Percentiles rank a stretch among this genome's conserved stretches.
Conservation (phyloP, 306 rosid species). For the Quercus glauca region DNA sequence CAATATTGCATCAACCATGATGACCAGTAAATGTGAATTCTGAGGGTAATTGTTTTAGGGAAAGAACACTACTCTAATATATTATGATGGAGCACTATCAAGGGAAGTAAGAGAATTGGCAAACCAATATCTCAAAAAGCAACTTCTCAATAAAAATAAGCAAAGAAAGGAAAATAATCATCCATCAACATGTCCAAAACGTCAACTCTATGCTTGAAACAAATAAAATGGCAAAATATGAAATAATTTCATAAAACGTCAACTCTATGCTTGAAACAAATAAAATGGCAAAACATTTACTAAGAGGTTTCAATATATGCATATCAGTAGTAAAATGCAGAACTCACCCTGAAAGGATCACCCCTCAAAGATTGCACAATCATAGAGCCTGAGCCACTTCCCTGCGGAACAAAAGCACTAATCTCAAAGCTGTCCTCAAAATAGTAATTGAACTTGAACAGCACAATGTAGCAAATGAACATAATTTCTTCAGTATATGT, state of each 20-base stretch:
- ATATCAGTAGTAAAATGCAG: slow-evolving; percentile 5
- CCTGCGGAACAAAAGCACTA: slow-evolving; percentile 47
- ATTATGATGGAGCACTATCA: neutral
- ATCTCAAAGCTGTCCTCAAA: neutral
- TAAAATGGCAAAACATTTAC: too few species aligned
- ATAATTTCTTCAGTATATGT: neutral
- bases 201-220: neutral
- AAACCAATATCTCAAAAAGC: neutral
- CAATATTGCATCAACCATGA: neutral
- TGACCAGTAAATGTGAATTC: neutral
- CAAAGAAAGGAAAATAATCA: neutral
- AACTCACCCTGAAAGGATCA: slow-evolving; percentile 81
- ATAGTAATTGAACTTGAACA: slow-evolving; percentile 1
- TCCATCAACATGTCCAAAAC: neutral
- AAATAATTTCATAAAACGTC: neutral
- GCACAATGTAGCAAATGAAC: slow-evolving; percentile 6
- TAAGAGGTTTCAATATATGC: neutral
- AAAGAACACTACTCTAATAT: neutral
- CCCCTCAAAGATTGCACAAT: slow-evolving; percentile 88
- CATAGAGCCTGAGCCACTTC: slow-evolving; percentile 59
- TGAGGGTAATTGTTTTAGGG: neutral
- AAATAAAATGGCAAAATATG: neutral
- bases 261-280: too few species aligned
- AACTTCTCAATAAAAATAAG: too few species aligned
- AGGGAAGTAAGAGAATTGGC: neutral